Evolutionary conservation across 83 land plant species (phyloP).

Genomic region (Picea abies): DNA sequence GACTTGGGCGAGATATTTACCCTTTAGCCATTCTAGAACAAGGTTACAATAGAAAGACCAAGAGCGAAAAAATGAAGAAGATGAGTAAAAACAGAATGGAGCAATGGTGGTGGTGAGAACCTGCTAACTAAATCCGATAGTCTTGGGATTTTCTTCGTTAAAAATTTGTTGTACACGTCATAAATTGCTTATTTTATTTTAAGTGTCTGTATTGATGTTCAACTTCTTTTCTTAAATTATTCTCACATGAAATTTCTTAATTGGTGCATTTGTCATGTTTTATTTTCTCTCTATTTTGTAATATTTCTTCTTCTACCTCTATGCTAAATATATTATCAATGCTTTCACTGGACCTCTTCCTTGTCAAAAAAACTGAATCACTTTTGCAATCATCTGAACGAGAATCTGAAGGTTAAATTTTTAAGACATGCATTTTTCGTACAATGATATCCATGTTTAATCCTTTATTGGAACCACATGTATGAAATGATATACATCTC

Average conservation of each 20-base stretch:
- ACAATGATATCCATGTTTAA: slow-evolving; percentile 20
- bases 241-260: neutral
- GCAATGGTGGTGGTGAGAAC: too few relatives aligned
- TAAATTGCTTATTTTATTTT: too few relatives aligned
- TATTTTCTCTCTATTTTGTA: neutral
- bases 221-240: neutral
- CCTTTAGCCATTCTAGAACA: too few relatives aligned
- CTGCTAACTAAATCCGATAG: too few relatives aligned
- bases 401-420: neutral
- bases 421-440: slow-evolving; percentile 25
- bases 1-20: too few relatives aligned
- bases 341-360: slow-evolving; percentile 20
- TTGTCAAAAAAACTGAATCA: neutral
- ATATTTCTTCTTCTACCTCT: slow-evolving; percentile 13
- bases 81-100: too few relatives aligned
- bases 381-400: neutral
- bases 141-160: too few relatives aligned
- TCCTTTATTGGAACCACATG: slow-evolving; percentile 17
- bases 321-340: neutral
- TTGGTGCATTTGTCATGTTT: neutral
- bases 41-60: too few relatives aligned
- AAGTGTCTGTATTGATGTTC: too few relatives aligned
- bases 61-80: too few relatives aligned
- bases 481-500: slow-evolving; percentile 26
- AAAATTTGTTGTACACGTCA: too few relatives aligned